Percentiles rank a stretch among this genome's conserved stretches.
phyloP scores from a whole-genome alignment of 768 basidiomycete genomes.

The Arthromyces matolae region DNA sequence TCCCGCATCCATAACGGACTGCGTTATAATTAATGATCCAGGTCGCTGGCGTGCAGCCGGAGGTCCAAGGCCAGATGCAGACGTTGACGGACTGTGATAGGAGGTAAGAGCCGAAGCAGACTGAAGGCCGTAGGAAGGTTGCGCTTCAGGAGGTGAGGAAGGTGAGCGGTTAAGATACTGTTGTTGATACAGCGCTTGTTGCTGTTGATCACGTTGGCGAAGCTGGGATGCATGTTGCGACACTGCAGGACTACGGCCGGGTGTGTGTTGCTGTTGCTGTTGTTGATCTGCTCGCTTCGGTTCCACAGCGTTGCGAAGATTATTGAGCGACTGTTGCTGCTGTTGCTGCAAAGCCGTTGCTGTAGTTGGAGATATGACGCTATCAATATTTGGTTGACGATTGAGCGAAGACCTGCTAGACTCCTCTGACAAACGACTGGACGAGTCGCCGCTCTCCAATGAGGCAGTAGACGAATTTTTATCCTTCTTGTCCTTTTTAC shows the following conservation, averaged over 20 bases:
- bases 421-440: constrained; percentile 53
- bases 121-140: constrained; percentile 72
- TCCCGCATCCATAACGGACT: constrained; percentile 56
- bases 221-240: constrained; percentile 69
- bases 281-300: constrained; percentile 22
- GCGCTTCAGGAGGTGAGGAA: constrained; percentile 69
- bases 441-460: constrained; percentile 47
- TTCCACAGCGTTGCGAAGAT: constrained; percentile 26
- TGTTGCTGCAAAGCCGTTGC: constrained; percentile 56
- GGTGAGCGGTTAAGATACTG: constrained; percentile 89
- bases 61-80: constrained; percentile 45
- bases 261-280: constrained; percentile 24
- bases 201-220: constrained; percentile 84
- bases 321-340: constrained; percentile 36
- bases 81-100: constrained; percentile 25
- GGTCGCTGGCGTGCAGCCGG: constrained; percentile 58
- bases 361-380: constrained; percentile 50
- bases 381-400: constrained; percentile 34
- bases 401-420: constrained; percentile 49
- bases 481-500: constrained; percentile 69
- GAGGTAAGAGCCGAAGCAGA: constrained; percentile 61
- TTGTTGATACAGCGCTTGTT: constrained; percentile 81
- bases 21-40: constrained; percentile 71
- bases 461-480: constrained; percentile 48
- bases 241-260: constrained; percentile 32